phyloP scores from a whole-genome alignment of 805 yeast genomes.

The Teunomyces pallodes region DNA sequence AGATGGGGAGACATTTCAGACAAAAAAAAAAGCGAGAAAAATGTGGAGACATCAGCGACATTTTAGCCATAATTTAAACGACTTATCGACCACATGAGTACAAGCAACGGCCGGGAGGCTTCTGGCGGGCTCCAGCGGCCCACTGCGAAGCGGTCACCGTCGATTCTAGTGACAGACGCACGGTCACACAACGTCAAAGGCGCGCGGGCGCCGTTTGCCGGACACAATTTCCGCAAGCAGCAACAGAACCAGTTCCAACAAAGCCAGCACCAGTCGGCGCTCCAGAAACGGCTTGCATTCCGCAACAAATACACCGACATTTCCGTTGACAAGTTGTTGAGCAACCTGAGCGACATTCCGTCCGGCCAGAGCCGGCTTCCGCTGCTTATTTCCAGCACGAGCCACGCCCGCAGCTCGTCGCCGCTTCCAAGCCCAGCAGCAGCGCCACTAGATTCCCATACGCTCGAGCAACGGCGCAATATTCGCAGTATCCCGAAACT shows the following conservation, averaged over 20 bases:
- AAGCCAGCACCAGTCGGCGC: constrained; percentile 19
- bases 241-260: constrained; percentile 27
- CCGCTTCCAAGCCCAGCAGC: constrained; percentile 20
- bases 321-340: constrained; percentile 74
- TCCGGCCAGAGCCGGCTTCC: constrained; percentile 62
- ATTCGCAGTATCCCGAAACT: constrained; percentile 51
- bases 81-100: constrained; percentile 1
- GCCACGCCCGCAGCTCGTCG: constrained; percentile 6
- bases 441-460: constrained; percentile 5
- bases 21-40: no score
- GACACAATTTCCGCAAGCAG: constrained; percentile 46
- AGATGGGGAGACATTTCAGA: neutral
- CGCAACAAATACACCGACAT: constrained; percentile 66
- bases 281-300: constrained; percentile 28
- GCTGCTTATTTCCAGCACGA: constrained; percentile 17
- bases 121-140: constrained; percentile 29
- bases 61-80: neutral
- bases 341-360: constrained; percentile 83
- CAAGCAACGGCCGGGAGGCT: neutral
- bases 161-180: constrained; percentile 88
- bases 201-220: constrained; percentile 79
- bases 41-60: neutral
- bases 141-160: constrained; percentile 85
- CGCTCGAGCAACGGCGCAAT: constrained; percentile 22
- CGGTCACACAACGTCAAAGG: constrained; percentile 53